Conservation (phyloP, 306 rosid species). For the Cicer yamashitae region DNA sequence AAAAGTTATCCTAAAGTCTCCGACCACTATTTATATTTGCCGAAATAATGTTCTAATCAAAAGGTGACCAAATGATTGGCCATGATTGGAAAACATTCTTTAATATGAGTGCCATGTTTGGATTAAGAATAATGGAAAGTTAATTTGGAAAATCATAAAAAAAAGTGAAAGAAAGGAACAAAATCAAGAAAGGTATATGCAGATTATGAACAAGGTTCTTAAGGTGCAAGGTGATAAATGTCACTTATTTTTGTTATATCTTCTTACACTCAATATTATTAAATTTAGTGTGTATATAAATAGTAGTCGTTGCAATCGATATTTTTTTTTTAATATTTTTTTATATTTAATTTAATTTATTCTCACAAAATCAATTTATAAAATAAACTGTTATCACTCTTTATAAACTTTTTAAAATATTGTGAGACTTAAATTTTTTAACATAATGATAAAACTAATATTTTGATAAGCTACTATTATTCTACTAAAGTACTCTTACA, state of each 20-base stretch:
- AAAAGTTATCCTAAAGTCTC: slow-evolving; percentile 36
- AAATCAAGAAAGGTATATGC: slow-evolving; percentile 32
- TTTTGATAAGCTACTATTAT: slow-evolving; percentile 37
- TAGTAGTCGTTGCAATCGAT: too few relatives aligned
- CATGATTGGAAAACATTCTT: slow-evolving; percentile 56
- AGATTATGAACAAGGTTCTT: neutral
- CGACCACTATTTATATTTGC: slow-evolving; percentile 47
- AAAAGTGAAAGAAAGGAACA: slow-evolving; percentile 22
- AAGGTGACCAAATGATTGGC: slow-evolving; percentile 58
- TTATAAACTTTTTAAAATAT: too few relatives aligned
- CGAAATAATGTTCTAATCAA: slow-evolving; percentile 42
- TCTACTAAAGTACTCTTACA: slow-evolving; percentile 36
- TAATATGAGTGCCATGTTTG: slow-evolving; percentile 39
- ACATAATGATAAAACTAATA: slow-evolving; percentile 9
- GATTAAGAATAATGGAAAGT: slow-evolving; percentile 33
- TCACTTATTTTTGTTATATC: too few relatives aligned
- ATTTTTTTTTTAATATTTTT: too few relatives aligned
- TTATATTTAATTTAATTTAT: too few relatives aligned
- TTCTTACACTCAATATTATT: too few relatives aligned
- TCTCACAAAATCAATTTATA: too few relatives aligned
- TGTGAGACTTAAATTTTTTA: too few relatives aligned
- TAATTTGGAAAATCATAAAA: slow-evolving; percentile 15
- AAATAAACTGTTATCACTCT: too few relatives aligned
- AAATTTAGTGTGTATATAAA: too few relatives aligned
- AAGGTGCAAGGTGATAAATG: too few relatives aligned